Evolutionary conservation across 345 rosid genomes (phyloP), one percentile per base, ranked within the genome.

Genomic region (Combretum micranthum): DNA sequence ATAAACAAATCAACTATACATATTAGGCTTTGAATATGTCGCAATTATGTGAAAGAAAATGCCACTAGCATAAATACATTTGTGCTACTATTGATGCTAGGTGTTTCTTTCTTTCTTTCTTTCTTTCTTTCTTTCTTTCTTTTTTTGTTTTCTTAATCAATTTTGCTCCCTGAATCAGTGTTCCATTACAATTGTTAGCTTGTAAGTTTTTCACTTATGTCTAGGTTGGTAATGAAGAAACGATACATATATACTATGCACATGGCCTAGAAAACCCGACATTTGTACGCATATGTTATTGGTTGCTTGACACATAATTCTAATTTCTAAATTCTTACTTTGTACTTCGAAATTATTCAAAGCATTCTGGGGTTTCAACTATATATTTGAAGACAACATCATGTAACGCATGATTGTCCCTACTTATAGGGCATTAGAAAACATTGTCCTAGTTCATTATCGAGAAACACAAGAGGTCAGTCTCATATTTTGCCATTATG

Each of bases 261-360:
- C 99, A 93, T 17, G 99, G 99, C 39, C 84, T 83, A 71, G 97
- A 85, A 67, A 83, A 71, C 51, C 80, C 87, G 17, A 87, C 99
- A 44, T 93, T 93, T 69, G 97, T 89, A 48, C 99, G 99, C 46
- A 83, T 97, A 75, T 89, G 97, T 81, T 93, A 93, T 54, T 93
- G 99, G 99, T 83, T 93, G 64, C 96, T 93, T 42, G 97, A 93
- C 71, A 93, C 87, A 97, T 93, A 83, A n/a, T n/a, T n/a, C n/a
- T n/a, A n/a, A n/a, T 17, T 44, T 14, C 67, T 15, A 53, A 46
- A 37, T 45, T 42, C 54, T 22, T 25, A 13, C 37, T 43, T 20
- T 43, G 49, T 26, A 11, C 53, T 20, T 3, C 54, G 9, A 32
- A 32, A 32, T 32, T 7, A 5, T 3, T 32, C 9, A 4, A 5